phyloP scores from a whole-genome alignment of 495 filamentous ascomycete genomes.

The Emericellopsis terricola region DNA sequence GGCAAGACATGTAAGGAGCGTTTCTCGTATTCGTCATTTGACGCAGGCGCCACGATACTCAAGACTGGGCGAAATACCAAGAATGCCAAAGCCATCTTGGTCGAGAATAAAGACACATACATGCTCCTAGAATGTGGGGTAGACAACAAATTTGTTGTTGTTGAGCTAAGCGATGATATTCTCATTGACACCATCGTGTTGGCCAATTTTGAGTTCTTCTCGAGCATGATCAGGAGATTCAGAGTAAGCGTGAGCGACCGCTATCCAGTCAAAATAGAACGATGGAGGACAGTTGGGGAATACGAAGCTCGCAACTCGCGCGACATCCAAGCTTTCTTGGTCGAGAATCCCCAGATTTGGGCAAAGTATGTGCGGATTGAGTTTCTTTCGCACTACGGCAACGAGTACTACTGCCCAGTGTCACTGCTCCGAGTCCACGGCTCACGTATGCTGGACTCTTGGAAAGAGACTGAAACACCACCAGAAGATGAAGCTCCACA shows the following conservation, averaged over 20 bases:
- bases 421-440: conserved; percentile 85
- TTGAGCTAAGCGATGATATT: conserved; percentile 80
- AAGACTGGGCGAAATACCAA: conserved; percentile 77
- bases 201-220: conserved; percentile 98
- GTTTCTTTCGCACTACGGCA: conserved; percentile 83
- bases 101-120: conserved; percentile 97
- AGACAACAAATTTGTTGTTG: conserved; percentile 81
- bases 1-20: conserved; percentile 81
- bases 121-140: conserved; percentile 86
- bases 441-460: conserved; percentile 90
- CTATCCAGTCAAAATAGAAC: conserved; percentile 80
- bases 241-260: conserved; percentile 79
- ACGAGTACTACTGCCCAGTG: conserved; percentile 89
- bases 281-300: conserved; percentile 77
- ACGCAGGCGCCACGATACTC: conserved; percentile 82
- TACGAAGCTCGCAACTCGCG: conserved; percentile 84
- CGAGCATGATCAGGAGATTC: conserved; percentile 83
- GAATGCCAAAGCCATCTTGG: conserved; percentile 66
- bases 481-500: conserved; percentile 25
- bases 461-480: conserved; percentile 37
- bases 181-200: conserved; percentile 89
- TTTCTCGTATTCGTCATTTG: conserved; percentile 93
- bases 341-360: conserved; percentile 90
- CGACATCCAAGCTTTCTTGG: conserved; percentile 82
- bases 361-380: conserved; percentile 83